Evolutionary conservation across 495 filamentous ascomycete genomes (phyloP).

Genomic region (Penicillium herquei): DNA sequence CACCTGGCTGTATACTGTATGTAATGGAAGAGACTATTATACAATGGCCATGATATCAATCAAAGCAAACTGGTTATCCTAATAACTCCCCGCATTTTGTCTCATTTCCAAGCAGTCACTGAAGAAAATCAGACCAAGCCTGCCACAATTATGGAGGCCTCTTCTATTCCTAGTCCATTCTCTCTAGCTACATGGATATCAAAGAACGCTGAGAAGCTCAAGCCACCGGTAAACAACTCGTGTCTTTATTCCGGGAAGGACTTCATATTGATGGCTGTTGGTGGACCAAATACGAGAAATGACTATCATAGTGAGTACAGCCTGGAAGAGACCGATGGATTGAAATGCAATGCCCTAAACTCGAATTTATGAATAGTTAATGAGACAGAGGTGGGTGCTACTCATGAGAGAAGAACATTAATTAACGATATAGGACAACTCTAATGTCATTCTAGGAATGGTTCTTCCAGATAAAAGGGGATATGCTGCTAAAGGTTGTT

Average conservation of each 20-base stretch:
- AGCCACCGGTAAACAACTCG: conserved; percentile 85
- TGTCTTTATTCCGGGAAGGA: conserved; percentile 65
- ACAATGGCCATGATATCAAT: not conserved
- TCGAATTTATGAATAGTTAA: not conserved
- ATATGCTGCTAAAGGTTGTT: conserved; percentile 82
- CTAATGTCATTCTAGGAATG: conserved; percentile 55
- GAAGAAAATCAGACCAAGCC: not conserved
- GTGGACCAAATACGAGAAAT: conserved; percentile 19
- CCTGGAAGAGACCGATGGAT: no score
- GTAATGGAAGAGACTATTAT: not conserved
- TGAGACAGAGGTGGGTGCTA: not conserved
- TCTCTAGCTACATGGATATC: conserved; percentile 53
- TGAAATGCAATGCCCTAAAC: no score
- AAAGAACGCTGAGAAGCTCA: conserved; percentile 74
- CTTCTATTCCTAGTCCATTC: conserved; percentile 15
- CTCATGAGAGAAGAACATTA: not conserved
- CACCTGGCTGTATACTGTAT: not conserved
- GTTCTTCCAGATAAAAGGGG: conserved; percentile 86
- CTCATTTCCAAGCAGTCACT: no score
- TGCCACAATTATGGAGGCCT: not conserved
- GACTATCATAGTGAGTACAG: conserved; percentile 19
- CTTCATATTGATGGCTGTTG: conserved; percentile 22
- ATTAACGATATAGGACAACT: not conserved
- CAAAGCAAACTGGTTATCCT: not conserved
- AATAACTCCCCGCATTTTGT: not conserved